Evolutionary conservation across 1,284 basidiomycete genomes (phyloP), one percentile per base, ranked within the genome.

Genomic region (Sporisorium reilianum): DNA sequence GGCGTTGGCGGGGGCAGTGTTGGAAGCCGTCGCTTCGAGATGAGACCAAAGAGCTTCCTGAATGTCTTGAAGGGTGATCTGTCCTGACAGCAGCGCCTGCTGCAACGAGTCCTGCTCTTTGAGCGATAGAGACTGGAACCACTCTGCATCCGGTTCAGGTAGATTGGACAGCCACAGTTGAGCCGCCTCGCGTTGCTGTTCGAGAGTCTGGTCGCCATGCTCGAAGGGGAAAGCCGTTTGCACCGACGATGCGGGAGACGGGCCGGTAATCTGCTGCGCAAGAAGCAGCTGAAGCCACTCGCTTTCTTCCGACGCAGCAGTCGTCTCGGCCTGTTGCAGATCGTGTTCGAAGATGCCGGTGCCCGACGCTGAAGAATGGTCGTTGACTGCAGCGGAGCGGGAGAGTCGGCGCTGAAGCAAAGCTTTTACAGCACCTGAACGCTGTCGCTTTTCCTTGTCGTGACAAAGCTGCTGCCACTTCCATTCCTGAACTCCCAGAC

Each of bases 401-500:
- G 32, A 34, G 3, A 11, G 32, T 11, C 32, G 32, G 12, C 55
- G 58, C 12, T 18, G 51, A 10, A 67, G 58, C 28, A 66, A 28
- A 3, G 54, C 49, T 16, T 58, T 54, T 1, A 67, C 45, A 30
- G 64, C 64, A n/a, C 50, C 55, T 0, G 64, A 67, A 3, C 50
- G 58, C 25, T 61, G 54, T 42, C 51, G 42, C 20, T 54, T 67
- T 18, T 53, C 20, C 25, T 25, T 67, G 16, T 67, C 64, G 0
- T 55, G 58, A 25, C 48, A 25, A 5, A 52, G 36, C 16, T 75
- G 63, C 50, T 65, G 63, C 62, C 61, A 70, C 51, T 66, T 71
- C 60, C 64, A 71, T 42, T 76, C 68, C 16, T 64, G 58, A 2
- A 60, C 58, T 23, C 70, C 74, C 7, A 76, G 53, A 3, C 71